Base-by-base conservation (phyloP, 169 alveolate genomes). In the Plasmodium gonderi region DNA sequence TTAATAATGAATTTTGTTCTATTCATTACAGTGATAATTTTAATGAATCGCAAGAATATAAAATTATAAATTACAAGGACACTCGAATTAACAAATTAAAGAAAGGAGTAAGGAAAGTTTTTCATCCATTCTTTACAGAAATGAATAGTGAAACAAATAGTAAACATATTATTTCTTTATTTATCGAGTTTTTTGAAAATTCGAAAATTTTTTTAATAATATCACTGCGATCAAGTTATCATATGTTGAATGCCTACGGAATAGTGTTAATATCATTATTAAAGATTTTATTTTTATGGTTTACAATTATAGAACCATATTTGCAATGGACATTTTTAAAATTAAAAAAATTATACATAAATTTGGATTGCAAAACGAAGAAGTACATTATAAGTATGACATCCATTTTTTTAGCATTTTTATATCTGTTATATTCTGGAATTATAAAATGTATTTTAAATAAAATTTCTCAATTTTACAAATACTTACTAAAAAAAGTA, bases 221-320 rank as follows among this genome's bases (percentile, higher is more conserved):
- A n/a, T 49, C 45, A 5, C 3, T 49, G 38, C 60, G 67, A 75
- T 85, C 92, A 4, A 38, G 79, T 74, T 74, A 42, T 36, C 44
- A 75, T 20, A 74, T 85, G 36, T 64, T 75, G 51, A 26, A 85
- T 64, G 80, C 92, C 23, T 85, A 85, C 67, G 92, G 92, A 49
- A 75, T 85, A 38, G 26, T 75, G 64, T 75, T 85, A 85, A 85
- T 85, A 36, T 85, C 92, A 5, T 54, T 85, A 40, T 20, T 85
- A 26, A 85, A 85, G 8, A 36, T 85, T 47, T 26, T 72, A 5
- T 85, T 85, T 29, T 74, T 85, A 54, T 85, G 92, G 92, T 85
- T 51, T 23, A 72, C 67, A 49, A 85, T 85, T 74, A 23, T 85
- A 49, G 87, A 54, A 26, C 92, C 92, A 72, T 72, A 85, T 85